These are phyloP conservation scores for Entelexis paramagnoliae DNA, from an alignment of 1,139 yeast genomes.

Conservation along the genomic window DNA sequence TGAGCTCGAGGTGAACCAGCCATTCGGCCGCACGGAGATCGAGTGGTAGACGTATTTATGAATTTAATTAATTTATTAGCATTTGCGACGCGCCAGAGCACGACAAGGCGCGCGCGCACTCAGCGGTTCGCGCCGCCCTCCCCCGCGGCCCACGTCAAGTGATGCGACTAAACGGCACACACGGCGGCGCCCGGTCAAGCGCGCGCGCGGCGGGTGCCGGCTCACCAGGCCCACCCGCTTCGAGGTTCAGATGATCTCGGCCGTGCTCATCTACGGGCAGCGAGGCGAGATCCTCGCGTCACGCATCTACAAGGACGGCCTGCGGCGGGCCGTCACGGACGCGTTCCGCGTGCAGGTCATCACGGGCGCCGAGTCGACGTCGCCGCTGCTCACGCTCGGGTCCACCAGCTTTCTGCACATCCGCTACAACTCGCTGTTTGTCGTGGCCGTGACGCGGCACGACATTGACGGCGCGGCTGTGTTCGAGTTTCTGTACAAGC, in stretches of 20 bases:
- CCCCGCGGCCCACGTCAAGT: background rate
- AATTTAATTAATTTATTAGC: too few relatives aligned
- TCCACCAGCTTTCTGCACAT: slow-evolving; percentile 84
- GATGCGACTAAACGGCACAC: slow-evolving; percentile 1
- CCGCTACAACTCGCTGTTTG: slow-evolving; percentile 57
- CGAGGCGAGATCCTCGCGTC: slow-evolving; percentile 83
- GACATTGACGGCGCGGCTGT: slow-evolving; percentile 77
- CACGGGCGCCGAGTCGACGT: slow-evolving; percentile 48
- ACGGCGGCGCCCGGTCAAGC: background rate
- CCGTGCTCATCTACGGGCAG: slow-evolving; percentile 61
- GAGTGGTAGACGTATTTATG: slow-evolving; percentile 34
- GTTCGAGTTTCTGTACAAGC: slow-evolving; percentile 63
- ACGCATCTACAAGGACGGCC: slow-evolving; percentile 59
- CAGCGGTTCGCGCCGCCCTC: too few relatives aligned
- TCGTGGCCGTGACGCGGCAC: slow-evolving; percentile 78
- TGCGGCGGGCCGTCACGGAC: slow-evolving; percentile 67
- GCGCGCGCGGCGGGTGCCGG: background rate
- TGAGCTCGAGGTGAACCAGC: slow-evolving; percentile 39
- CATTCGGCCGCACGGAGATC: slow-evolving; percentile 41
- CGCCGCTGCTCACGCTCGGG: slow-evolving; percentile 84
- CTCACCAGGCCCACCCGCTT: background rate
- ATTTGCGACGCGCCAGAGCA: too few relatives aligned
- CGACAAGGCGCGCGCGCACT: too few relatives aligned
- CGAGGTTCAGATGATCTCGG: slow-evolving; percentile 52
- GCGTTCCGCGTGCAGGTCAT: slow-evolving; percentile 87